Base-by-base conservation (phyloP, 2,329 filamentous ascomycete genomes). In the Trichophyton schoenleinii region DNA sequence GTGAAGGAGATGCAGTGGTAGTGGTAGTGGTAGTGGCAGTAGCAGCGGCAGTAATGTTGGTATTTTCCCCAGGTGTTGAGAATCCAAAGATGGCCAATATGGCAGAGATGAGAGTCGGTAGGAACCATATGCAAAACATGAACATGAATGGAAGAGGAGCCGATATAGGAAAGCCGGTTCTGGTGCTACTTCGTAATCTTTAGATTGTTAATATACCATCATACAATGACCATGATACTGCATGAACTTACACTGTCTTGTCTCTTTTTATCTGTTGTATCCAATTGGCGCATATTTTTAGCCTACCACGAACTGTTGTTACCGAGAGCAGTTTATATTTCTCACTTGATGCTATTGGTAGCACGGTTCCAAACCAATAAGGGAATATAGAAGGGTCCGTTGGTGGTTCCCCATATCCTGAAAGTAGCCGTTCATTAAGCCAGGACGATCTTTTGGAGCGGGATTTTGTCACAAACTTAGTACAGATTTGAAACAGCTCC, bases 301-400 rank as follows among this genome's bases (percentile, higher is more conserved):
- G 74, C 61, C 91, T 79, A 68, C 91, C 85, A 63, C 91, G 80
- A 3, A 95, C 89, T 66, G 88, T 92, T 2, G 80, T 85, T 3
- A 87, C 87, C 11, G 79, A 79, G 13, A 96, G 75, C 20, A 96
- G 75, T 11, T 81, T 79, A 66, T 95, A 95, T 70, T 92, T 95
- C 68, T 94, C 87, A 31, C 84, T 77, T 28, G 94, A 88, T 13
- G 82, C 81, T 42, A 94, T 84, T 0, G 90, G 90, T 11, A 95
- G 74, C 20, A 94, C 85, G 68, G 84, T 89, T 8, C 88, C 91
- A 66, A 96, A 87, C 91, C 91, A 96, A 81, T 91, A 96, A 0
- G 91, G 88, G 66, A 96, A 94, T 0, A 83, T 72, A 2, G 85
- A 85, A 0, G 89, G 85, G 68, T 95, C 89, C 15, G 82, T 78